Evolutionary conservation across 352 stramenopile species (phyloP).

Genomic region (Globisporangium megalacanthum): DNA sequence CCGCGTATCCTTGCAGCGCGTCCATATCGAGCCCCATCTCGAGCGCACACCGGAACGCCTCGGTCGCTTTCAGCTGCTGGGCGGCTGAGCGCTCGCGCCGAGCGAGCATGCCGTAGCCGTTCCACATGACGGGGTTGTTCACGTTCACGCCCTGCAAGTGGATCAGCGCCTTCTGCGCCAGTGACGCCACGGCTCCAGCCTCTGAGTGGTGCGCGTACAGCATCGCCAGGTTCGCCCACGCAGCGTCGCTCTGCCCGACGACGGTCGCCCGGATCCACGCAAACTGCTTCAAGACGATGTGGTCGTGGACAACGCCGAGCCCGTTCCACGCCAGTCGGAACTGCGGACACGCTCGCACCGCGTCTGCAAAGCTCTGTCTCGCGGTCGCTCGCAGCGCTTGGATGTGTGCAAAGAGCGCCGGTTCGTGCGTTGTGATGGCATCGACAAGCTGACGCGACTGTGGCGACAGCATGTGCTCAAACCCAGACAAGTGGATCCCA

Average conservation of each 20-base stretch:
- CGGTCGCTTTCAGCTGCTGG: conserved; percentile 47
- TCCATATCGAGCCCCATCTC: conserved; percentile 71
- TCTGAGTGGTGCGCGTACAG: conserved; percentile 58
- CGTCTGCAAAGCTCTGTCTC: conserved; percentile 34
- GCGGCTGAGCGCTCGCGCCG: conserved; percentile 26
- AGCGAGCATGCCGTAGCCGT: conserved; percentile 77
- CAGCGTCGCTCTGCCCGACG: conserved; percentile 35
- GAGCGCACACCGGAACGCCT: conserved; percentile 75
- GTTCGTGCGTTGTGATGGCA: background rate
- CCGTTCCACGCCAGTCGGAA: conserved; percentile 75
- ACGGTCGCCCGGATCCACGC: conserved; percentile 68
- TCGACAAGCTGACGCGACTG: background rate
- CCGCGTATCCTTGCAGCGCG: conserved; percentile 55
- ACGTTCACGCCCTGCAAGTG: conserved; percentile 78
- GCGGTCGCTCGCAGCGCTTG: conserved; percentile 28
- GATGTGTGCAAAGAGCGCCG: conserved; percentile 6
- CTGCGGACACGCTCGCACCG: conserved; percentile 37
- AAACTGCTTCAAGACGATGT: conserved; percentile 74
- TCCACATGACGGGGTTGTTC: conserved; percentile 84
- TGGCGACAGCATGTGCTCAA: conserved; percentile 17
- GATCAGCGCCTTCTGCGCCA: conserved; percentile 77
- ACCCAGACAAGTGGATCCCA: conserved; percentile 33
- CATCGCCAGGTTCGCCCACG: conserved; percentile 85
- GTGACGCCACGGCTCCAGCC: conserved; percentile 13
- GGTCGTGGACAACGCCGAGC: conserved; percentile 54